Percentiles rank a stretch among this genome's conserved stretches.
phyloP scores from a whole-genome alignment of 1,284 basidiomycete genomes.

The Phellopilus nigrolimitatus region DNA sequence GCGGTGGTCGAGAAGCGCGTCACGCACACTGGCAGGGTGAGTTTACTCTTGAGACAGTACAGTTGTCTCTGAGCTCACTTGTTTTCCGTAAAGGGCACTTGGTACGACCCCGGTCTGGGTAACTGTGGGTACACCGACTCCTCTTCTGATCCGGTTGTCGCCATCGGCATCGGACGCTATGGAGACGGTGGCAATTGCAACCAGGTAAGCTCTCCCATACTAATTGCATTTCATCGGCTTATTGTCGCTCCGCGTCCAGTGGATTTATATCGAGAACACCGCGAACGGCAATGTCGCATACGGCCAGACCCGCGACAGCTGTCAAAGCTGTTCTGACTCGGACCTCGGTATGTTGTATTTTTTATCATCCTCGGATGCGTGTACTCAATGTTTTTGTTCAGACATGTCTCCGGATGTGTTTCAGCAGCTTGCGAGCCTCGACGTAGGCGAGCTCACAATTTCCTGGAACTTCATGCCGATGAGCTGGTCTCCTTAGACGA shows the following conservation, averaged over 20 bases:
- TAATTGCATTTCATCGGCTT: not conserved
- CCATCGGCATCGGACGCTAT: slow-evolving; percentile 15
- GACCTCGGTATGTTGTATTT: slow-evolving; percentile 32
- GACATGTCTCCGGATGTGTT: slow-evolving; percentile 24
- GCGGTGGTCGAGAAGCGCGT: slow-evolving; percentile 43
- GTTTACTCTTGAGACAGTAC: slow-evolving; percentile 23
- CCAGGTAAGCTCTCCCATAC: slow-evolving; percentile 12
- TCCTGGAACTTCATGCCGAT: slow-evolving; percentile 21
- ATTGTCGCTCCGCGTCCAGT: slow-evolving; percentile 3
- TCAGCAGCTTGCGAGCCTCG: slow-evolving; percentile 18
- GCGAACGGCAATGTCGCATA: slow-evolving; percentile 30
- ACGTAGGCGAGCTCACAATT: slow-evolving; percentile 20
- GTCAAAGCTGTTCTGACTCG: slow-evolving; percentile 31
- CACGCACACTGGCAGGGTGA: slow-evolving; percentile 43
- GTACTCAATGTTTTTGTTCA: not conserved
- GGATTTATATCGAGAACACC: slow-evolving; percentile 28
- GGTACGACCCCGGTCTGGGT: slow-evolving; percentile 19
- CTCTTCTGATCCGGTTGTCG: slow-evolving; percentile 15
- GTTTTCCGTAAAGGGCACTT: slow-evolving; percentile 14
- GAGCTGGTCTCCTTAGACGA: slow-evolving; percentile 13
- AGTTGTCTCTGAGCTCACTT: slow-evolving; percentile 10
- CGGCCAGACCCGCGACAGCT: slow-evolving; percentile 33
- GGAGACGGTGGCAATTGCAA: slow-evolving; percentile 20
- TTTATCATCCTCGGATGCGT: not conserved
- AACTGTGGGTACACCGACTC: slow-evolving; percentile 18